Evolutionary conservation across 495 filamentous ascomycete genomes (phyloP).

Genomic region (Talaromyces proteolyticus): DNA sequence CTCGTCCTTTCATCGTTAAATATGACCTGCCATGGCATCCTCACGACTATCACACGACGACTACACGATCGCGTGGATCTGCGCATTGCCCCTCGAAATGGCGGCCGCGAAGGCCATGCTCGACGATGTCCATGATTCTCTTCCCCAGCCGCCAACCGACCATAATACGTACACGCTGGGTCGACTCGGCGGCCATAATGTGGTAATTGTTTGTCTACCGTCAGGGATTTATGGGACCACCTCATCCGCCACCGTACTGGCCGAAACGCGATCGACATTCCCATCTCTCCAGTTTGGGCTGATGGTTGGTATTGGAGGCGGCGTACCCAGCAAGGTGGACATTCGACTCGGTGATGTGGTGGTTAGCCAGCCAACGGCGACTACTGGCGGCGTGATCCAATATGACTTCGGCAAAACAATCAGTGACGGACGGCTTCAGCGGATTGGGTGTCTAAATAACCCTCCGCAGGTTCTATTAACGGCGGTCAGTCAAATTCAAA

Average conservation of each 20-base stretch:
- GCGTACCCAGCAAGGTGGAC: constrained; percentile 16
- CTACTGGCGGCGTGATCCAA: constrained; percentile 20
- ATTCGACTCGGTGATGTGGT: constrained; percentile 31
- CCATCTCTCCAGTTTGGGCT: constrained; percentile 16
- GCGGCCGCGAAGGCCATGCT: constrained; percentile 20
- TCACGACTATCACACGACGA: no score
- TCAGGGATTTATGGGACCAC: constrained; percentile 17
- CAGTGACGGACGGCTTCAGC: constrained; percentile 17
- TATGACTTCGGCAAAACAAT: constrained; percentile 32
- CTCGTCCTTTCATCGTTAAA: no score
- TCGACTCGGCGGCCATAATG: constrained; percentile 19
- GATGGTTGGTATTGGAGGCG: constrained; percentile 29
- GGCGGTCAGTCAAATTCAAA: constrained; percentile 16
- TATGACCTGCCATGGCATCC: no score
- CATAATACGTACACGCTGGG: constrained; percentile 27
- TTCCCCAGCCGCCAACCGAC: constrained; percentile 9
- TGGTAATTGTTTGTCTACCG: constrained; percentile 24
- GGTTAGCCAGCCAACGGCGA: constrained; percentile 18
- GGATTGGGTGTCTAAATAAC: constrained; percentile 24
- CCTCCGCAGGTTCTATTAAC: constrained; percentile 21
- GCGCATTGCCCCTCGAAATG: constrained; percentile 23
- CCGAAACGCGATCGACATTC: constrained; percentile 17
- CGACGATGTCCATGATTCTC: constrained; percentile 17
- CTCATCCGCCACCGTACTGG: constrained; percentile 16
- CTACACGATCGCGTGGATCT: no score